Evolutionary conservation across 2,329 filamentous ascomycete genomes (phyloP).

Genomic region (Calonectria henricotiae): DNA sequence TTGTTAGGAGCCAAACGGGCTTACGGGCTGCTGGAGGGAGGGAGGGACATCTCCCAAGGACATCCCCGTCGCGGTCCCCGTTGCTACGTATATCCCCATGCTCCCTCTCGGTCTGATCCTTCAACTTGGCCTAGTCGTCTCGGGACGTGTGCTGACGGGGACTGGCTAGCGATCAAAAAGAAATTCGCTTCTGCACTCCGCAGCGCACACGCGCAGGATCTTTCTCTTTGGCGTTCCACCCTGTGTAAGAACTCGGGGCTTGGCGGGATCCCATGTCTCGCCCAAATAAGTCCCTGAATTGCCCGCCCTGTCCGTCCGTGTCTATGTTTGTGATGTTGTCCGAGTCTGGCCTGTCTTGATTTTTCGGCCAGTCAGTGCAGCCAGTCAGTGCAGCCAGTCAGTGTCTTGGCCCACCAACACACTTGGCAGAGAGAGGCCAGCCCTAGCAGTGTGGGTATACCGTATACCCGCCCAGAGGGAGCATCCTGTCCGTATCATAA

Average conservation of each 20-base stretch:
- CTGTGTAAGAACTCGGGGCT: not conserved
- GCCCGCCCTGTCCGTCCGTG: not conserved
- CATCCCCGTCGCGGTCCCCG: too few relatives aligned
- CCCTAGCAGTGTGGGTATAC: slow-evolving; percentile 5
- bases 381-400: not conserved
- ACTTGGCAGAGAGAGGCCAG: slow-evolving; percentile 6
- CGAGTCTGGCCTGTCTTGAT: not conserved
- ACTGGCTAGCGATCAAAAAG: not conserved
- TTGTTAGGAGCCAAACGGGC: slow-evolving; percentile 18
- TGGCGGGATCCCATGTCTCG: slow-evolving; percentile 15
- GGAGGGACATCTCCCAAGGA: not conserved
- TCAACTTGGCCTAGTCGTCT: not conserved
- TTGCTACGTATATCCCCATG: not conserved
- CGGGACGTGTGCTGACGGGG: not conserved
- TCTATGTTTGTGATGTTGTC: slow-evolving; percentile 2
- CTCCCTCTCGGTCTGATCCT: not conserved
- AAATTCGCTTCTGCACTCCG: not conserved
- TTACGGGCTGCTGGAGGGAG: not conserved
- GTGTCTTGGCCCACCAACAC: slow-evolving; percentile 8
- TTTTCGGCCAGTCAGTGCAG: not conserved
- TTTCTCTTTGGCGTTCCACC: too few relatives aligned
- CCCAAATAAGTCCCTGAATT: not conserved
- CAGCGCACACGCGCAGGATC: not conserved
- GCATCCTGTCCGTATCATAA: slow-evolving; percentile 6
- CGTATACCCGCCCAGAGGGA: not conserved